Conservation (phyloP, 1,139 yeast species). For the Debaryomyces udenii region DNA sequence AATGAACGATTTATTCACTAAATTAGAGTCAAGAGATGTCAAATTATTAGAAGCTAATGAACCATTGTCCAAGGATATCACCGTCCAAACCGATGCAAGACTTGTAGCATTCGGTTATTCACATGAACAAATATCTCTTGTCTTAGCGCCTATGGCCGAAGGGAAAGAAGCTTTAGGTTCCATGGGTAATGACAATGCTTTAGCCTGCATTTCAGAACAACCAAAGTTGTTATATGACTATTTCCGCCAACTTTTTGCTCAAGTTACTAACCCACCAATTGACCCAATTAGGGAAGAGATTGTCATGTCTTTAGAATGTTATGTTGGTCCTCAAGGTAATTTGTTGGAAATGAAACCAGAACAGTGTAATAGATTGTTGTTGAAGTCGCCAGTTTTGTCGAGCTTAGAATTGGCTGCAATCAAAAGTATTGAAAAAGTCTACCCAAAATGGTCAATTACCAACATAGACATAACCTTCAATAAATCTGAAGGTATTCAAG, state of each 20-base stretch:
- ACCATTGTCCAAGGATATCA: slow-evolving; percentile 22
- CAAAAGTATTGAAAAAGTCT: slow-evolving; percentile 67
- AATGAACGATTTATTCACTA: slow-evolving; percentile 70
- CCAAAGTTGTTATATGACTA: slow-evolving; percentile 91
- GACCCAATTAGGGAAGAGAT: slow-evolving; percentile 97
- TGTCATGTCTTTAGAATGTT: slow-evolving; percentile 96
- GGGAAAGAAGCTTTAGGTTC: slow-evolving; percentile 96
- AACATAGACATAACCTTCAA: slow-evolving; percentile 89
- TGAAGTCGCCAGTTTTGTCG: slow-evolving; percentile 81
- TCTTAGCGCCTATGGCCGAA: slow-evolving; percentile 94
- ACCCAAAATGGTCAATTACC: slow-evolving; percentile 85
- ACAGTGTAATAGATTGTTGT: slow-evolving; percentile 85
- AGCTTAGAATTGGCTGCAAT: slow-evolving; percentile 75
- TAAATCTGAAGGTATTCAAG: slow-evolving; percentile 79
- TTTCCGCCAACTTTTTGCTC: slow-evolving; percentile 95
- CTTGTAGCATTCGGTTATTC: slow-evolving; percentile 89
- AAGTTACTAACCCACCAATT: slow-evolving; percentile 97
- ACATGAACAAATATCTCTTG: slow-evolving; percentile 81
- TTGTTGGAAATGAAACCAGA: slow-evolving; percentile 87
- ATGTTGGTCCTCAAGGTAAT: slow-evolving; percentile 97
- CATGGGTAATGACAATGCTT: slow-evolving; percentile 98
- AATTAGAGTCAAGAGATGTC: slow-evolving; percentile 55
- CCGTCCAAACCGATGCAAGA: slow-evolving; percentile 80
- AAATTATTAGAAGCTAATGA: slow-evolving; percentile 26
- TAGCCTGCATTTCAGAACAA: slow-evolving; percentile 92